These are phyloP conservation scores for Epithemia pelagica DNA, from an alignment of 108 stramenopile species.

Conservation along the genomic window DNA sequence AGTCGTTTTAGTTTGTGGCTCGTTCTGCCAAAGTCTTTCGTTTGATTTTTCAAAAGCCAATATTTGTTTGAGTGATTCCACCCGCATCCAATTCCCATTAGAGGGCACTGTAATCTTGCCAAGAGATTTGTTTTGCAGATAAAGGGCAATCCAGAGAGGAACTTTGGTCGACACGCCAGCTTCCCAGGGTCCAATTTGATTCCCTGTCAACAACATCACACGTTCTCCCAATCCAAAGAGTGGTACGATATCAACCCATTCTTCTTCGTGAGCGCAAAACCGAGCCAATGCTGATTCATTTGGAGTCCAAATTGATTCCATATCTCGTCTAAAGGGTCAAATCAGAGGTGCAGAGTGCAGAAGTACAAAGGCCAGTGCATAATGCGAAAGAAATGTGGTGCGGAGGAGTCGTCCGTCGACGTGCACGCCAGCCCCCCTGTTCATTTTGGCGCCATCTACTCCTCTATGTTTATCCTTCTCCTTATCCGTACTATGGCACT, in stretches of 20 bases:
- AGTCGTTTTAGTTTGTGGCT: background rate
- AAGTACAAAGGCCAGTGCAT: too few species aligned
- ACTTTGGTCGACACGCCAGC: slow-evolving; percentile 69
- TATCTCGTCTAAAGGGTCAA: too few species aligned
- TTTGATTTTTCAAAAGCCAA: slow-evolving; percentile 46
- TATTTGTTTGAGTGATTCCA: slow-evolving; percentile 37
- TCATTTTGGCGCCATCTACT: too few species aligned
- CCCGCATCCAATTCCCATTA: slow-evolving; percentile 39
- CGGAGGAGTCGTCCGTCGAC: too few species aligned
- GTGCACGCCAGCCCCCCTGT: too few species aligned
- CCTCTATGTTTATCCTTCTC: too few species aligned
- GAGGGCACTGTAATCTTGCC: slow-evolving; percentile 45
- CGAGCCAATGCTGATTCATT: background rate
- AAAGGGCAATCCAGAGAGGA: slow-evolving; percentile 70
- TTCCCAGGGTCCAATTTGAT: slow-evolving; percentile 49
- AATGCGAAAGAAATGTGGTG: too few species aligned
- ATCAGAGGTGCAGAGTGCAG: too few species aligned
- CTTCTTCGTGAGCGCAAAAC: slow-evolving; percentile 16
- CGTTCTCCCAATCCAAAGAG: slow-evolving; percentile 25
- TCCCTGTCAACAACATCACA: slow-evolving; percentile 12
- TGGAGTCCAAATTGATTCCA: background rate
- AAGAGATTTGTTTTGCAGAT: slow-evolving; percentile 51
- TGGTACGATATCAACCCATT: slow-evolving; percentile 37
- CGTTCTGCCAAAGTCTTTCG: background rate
- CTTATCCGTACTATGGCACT: too few species aligned